phyloP scores from a whole-genome alignment of 1,139 yeast genomes.

The Lodderomyces orthopsilosis region DNA sequence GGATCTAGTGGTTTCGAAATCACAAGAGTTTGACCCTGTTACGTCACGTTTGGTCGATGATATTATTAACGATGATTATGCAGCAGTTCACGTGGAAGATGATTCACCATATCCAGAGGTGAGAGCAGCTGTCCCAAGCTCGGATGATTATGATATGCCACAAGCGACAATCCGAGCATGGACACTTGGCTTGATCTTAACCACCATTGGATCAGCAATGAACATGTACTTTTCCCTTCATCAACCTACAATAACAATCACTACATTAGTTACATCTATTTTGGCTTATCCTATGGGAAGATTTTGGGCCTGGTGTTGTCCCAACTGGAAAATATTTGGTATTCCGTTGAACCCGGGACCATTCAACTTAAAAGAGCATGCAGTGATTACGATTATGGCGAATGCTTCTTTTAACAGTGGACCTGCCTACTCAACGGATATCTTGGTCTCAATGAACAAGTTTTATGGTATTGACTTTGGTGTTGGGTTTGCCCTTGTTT shows the following conservation, averaged over 20 bases:
- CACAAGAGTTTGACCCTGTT: conserved; percentile 38
- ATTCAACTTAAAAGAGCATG: conserved; percentile 64
- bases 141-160: conserved; percentile 53
- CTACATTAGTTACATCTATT: conserved; percentile 56
- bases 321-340: conserved; percentile 41
- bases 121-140: conserved; percentile 64
- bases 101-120: conserved; percentile 71
- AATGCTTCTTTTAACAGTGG: conserved; percentile 50
- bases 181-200: conserved; percentile 51
- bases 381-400: conserved; percentile 60
- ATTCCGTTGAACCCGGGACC: conserved; percentile 56
- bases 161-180: conserved; percentile 66
- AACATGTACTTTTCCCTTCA: conserved; percentile 61
- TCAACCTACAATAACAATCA: conserved; percentile 51
- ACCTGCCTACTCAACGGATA: conserved; percentile 61
- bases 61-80: conserved; percentile 39
- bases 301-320: conserved; percentile 48
- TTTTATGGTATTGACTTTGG: conserved; percentile 46
- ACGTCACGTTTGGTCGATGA: conserved; percentile 27
- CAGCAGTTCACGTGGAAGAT: conserved; percentile 43
- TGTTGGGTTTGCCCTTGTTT: conserved; percentile 42
- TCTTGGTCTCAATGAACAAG: conserved; percentile 52
- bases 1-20: conserved; percentile 26
- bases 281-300: conserved; percentile 64
- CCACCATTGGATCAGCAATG: conserved; percentile 59